These are phyloP conservation scores for Leccinum truebloodii DNA, from an alignment of 768 basidiomycete species.

Conservation along the genomic window DNA sequence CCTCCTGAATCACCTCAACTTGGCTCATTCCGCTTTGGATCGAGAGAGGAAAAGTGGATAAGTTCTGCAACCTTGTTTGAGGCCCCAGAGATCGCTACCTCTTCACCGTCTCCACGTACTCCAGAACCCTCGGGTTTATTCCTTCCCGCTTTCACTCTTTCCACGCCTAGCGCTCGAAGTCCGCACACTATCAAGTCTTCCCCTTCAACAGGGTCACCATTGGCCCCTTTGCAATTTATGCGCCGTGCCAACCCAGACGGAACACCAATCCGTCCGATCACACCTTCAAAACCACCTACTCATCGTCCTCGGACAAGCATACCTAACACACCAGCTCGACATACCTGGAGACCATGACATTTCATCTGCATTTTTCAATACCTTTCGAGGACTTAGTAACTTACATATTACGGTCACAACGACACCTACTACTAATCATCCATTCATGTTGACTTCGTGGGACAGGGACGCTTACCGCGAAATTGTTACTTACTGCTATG, in stretches of 20 bases:
- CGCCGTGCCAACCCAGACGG: slow-evolving; percentile 70
- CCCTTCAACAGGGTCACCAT: slow-evolving; percentile 66
- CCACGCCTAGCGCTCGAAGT: slow-evolving; percentile 47
- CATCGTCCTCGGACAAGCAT: slow-evolving; percentile 45
- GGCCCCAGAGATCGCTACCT: slow-evolving; percentile 40
- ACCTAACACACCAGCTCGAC: slow-evolving; percentile 49
- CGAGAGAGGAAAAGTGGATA: slow-evolving; percentile 79
- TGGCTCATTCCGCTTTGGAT: slow-evolving; percentile 38
- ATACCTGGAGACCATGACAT: slow-evolving; percentile 65
- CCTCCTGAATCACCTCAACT: slow-evolving; percentile 58
- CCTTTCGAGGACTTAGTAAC: slow-evolving; percentile 8
- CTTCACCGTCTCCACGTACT: slow-evolving; percentile 51
- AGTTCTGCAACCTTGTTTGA: slow-evolving; percentile 73
- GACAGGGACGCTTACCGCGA: slow-evolving; percentile 28
- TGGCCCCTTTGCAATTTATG: slow-evolving; percentile 83
- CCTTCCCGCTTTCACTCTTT: slow-evolving; percentile 68
- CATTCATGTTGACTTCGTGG: slow-evolving; percentile 32
- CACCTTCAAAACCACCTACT: slow-evolving; percentile 61
- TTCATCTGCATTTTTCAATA: slow-evolving; percentile 18
- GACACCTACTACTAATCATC: slow-evolving; percentile 28
- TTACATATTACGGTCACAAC: slow-evolving; percentile 18
- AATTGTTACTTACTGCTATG: slow-evolving; percentile 21
- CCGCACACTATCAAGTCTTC: slow-evolving; percentile 51
- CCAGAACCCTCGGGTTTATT: slow-evolving; percentile 63
- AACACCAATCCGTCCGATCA: slow-evolving; percentile 52